Conservation (phyloP, 2,329 filamentous ascomycete genomes). For the Aspergillus chevalieri region DNA sequence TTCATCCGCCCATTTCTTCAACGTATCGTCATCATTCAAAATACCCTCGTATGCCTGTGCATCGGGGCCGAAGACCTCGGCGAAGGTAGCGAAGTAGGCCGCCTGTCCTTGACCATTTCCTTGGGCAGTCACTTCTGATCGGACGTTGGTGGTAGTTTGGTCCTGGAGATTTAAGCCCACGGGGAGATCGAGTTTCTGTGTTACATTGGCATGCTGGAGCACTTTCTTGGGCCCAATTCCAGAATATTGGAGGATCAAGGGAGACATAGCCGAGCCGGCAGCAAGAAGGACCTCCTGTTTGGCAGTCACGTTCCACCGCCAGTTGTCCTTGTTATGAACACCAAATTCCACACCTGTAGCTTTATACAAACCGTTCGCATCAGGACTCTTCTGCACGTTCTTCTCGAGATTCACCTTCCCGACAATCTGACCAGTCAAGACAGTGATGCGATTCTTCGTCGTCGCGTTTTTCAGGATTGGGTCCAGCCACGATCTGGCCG, state of each 20-base stretch:
- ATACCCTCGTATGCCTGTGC: conserved; percentile 12
- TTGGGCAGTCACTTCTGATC: conserved; percentile 4
- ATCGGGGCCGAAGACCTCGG: conserved; percentile 17
- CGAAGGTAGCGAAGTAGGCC: conserved; percentile 23
- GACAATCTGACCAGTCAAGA: conserved; percentile 21
- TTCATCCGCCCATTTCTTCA: conserved; percentile 21
- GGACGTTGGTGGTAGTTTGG: conserved; percentile 21
- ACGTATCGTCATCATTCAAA: conserved; percentile 10
- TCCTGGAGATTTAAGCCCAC: conserved; percentile 27
- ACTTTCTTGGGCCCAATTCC: conserved; percentile 19
- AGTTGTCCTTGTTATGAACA: conserved; percentile 8
- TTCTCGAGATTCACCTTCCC: conserved; percentile 18
- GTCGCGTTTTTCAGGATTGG: conserved; percentile 2
- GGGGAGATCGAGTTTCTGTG: conserved; percentile 19
- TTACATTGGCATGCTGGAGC: conserved; percentile 10
- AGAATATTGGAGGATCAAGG: conserved; percentile 22
- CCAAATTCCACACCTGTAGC: conserved; percentile 23
- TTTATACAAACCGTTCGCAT: neutral
- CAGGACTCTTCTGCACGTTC: neutral
- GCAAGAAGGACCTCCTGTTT: conserved; percentile 23
- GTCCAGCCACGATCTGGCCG: conserved; percentile 21
- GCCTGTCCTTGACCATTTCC: conserved; percentile 20
- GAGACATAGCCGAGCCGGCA: conserved; percentile 21
- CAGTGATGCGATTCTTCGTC: conserved; percentile 14
- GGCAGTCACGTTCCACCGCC: conserved; percentile 15